phyloP scores from a whole-genome alignment of 345 rosid genomes.

The Balakata baccata region DNA sequence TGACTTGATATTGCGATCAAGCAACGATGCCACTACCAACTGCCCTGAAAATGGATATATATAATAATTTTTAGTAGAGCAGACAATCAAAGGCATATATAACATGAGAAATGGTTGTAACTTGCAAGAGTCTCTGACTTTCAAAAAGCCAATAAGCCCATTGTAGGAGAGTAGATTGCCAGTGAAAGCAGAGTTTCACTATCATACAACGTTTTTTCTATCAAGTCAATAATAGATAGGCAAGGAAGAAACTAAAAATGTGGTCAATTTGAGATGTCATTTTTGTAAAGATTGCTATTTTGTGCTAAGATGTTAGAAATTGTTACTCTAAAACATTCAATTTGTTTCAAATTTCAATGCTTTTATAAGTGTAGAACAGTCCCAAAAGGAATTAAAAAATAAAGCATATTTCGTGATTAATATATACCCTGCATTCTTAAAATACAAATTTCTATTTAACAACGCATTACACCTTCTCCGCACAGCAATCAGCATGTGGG shows the following conservation, averaged over 20 bases:
- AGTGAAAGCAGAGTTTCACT: background rate
- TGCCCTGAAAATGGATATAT: slow-evolving; percentile 56
- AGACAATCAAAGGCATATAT: background rate
- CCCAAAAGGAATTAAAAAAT: background rate
- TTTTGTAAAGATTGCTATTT: background rate
- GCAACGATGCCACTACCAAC: slow-evolving; percentile 76
- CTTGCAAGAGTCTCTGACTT: background rate
- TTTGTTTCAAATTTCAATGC: no score
- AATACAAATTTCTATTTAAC: background rate
- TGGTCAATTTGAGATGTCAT: background rate
- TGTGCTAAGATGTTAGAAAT: background rate
- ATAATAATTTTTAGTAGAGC: background rate
- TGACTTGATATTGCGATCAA: slow-evolving; percentile 56
- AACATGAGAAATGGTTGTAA: no score
- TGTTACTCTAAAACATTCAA: no score
- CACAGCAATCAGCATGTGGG: background rate
- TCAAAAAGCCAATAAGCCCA: background rate
- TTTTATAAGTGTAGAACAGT: background rate
- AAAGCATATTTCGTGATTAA: background rate
- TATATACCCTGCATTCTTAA: background rate
- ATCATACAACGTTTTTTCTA: background rate
- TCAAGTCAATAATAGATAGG: background rate
- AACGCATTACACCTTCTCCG: slow-evolving; percentile 3
- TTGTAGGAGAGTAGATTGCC: background rate
- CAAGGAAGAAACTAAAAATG: background rate